Base-by-base conservation (phyloP, 2,329 filamentous ascomycete genomes). In the Fusarium nurragi region DNA sequence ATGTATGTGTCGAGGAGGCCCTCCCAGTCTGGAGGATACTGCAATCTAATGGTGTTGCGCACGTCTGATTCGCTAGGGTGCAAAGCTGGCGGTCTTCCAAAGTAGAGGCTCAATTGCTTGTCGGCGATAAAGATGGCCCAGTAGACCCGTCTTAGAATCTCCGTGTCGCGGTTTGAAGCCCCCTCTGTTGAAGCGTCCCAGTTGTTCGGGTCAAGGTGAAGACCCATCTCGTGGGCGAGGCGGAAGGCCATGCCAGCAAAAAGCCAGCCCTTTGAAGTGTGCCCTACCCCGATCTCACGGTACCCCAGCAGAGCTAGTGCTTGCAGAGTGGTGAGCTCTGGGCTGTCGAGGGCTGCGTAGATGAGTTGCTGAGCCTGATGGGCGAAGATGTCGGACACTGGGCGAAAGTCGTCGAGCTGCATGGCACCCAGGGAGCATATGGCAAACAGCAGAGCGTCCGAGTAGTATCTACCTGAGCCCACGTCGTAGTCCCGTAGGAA, bases 201-300 rank as follows among this genome's bases (percentile, higher is more conserved):
- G 62, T 84, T 83, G 47, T 76, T 81, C 1, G 82, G 82, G 46
- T 84, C 82, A 1, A 84, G 75, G 63, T 84, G 82, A 16, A 84
- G 74, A 2, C 82, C 82, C 82, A 84, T 84, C 63, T 83, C 82
- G 47, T 83, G 81, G 1, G 81, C 78, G 14, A 84, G 74, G 6
- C 82, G 77, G 61, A 83, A 84, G 10, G 81, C 81, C 81, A 84
- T 83, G 43, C 81, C 81, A 25, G 80, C 83, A 49, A 81, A 83
- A 3, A 84, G 71, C 82, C 82, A 84, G 13, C 82, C 81, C 50
- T 82, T 84, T 18, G 81, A 83, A 3, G 77, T 72, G n/a, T 78
- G 77, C 1, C 81, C 80, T 21, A 78, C 77, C 5, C 81, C 81
- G 38, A 83, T 82, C 57, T 81, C 80, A 16, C 78, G 75, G 52